A percentile compares a stretch with the other conserved stretches of the same genome.
phyloP scores from a whole-genome alignment of 2,329 filamentous ascomycete genomes.

The Scedosporium apiospermum region DNA sequence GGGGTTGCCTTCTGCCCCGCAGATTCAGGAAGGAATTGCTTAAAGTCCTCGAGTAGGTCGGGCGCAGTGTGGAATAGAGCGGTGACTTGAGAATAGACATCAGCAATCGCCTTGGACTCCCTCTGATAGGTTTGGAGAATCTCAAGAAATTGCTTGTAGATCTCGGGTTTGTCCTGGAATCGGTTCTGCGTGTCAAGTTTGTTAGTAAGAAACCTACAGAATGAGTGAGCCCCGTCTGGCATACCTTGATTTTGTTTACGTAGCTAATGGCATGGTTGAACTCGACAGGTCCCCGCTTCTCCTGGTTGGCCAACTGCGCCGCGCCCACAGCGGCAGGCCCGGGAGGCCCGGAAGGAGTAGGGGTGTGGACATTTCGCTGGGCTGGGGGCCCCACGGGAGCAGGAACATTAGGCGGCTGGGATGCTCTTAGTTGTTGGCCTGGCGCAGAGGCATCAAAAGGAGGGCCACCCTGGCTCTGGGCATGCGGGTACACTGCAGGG shows the following conservation, averaged over 20 bases:
- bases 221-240: constrained; percentile 15
- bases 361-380: constrained; percentile 47
- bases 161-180: constrained; percentile 91
- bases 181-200: constrained; percentile 59
- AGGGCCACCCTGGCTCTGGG: constrained; percentile 6
- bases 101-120: constrained; percentile 95
- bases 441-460: constrained; percentile 17
- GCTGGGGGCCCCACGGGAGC: constrained; percentile 19
- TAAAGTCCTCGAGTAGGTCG: constrained; percentile 94
- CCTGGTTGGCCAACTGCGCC: constrained; percentile 52
- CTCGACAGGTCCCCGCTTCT: constrained; percentile 89
- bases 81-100: constrained; percentile 96
- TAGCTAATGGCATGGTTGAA: constrained; percentile 99
- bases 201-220: background rate
- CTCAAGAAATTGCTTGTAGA: constrained; percentile 98
- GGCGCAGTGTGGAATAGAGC: constrained; percentile 87
- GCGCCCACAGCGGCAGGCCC: constrained; percentile 53
- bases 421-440: constrained; percentile 14
- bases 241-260: constrained; percentile 98
- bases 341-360: constrained; percentile 46
- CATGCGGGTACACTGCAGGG: constrained; percentile 17
- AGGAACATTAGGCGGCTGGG: constrained; percentile 1
- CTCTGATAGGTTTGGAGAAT: constrained; percentile 97
- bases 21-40: constrained; percentile 94
- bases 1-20: constrained; percentile 42